Base-by-base conservation (phyloP, 2,329 filamentous ascomycete species). In the Phyllosticta capitalensis region DNA sequence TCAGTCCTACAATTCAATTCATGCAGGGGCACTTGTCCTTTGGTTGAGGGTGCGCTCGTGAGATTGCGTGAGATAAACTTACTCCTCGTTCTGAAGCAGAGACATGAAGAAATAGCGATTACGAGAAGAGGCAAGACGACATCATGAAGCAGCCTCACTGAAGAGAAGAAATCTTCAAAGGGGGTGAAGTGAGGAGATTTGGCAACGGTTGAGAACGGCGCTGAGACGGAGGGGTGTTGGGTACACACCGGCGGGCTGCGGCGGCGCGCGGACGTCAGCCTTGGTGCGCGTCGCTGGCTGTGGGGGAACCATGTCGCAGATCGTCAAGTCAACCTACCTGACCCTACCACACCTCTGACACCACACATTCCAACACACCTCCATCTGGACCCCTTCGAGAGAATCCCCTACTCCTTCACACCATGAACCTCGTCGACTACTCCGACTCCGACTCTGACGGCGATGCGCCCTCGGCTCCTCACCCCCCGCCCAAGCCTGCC, bases 351-450 rank as follows among this genome's bases (percentile, higher is more conserved):
- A 30, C 20, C 52, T 30, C 30, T 22, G 51, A 49, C 56, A 19
- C 6, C n/a, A 28, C 33, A 2, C 57, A 52, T 52, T 20, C 21
- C 38, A 21, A 12, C 22, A 24, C 19, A n/a, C 21, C 2, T 10
- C 48, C 48, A 30, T n/a, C 58, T 12, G 4, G 7, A 26, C 3
- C 24, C 6, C 20, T 9, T 51, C 55, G 21, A 30, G 60, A 55
- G 7, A 7, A 20, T 52, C 5, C 5, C 59, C 17, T 20, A 60
- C 24, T 49, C 61, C 59, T 21, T 26, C 12, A 20, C 63, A 73
- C 54, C 48, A 94, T 94, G 89, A 86, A 82, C 14, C 78, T 95
- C 28, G 89, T 94, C 65, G 85, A 87, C 63, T 95, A 95, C 67
- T 92, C 89, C 3, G 90, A 92, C 70, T 94, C 86, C 0, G 86